A percentile compares a stretch with the other conserved stretches of the same genome.
phyloP scores from a whole-genome alignment of 177 flowering plant species.

The Vitis hybrid region DNA sequence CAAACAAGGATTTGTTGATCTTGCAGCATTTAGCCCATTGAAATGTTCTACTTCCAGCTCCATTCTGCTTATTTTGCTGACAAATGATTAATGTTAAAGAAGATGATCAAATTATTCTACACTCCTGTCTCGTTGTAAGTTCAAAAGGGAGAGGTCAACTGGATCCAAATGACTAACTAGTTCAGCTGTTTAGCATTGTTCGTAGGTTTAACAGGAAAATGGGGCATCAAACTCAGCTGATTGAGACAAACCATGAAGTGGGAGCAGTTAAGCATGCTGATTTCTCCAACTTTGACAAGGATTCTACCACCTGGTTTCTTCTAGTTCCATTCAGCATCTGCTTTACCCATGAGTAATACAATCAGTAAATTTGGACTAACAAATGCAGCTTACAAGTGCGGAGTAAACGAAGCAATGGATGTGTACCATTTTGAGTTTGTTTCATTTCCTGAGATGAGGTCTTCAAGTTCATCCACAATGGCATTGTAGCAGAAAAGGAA shows the following conservation, averaged over 20 bases:
- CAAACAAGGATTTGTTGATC: too few species aligned
- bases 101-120: neutral
- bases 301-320: neutral
- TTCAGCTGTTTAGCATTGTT: neutral
- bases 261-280: neutral
- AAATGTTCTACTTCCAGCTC: neutral
- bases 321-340: neutral
- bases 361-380: neutral
- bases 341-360: too few species aligned
- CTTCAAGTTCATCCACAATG: constrained; percentile 74
- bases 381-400: neutral
- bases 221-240: neutral
- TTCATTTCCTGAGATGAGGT: constrained; percentile 42
- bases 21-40: too few species aligned
- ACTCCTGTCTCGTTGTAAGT: too few species aligned
- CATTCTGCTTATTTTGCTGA: neutral
- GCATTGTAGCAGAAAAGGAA: constrained; percentile 69
- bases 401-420: neutral
- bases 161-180: neutral
- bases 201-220: neutral
- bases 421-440: constrained; percentile 25
- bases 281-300: neutral
- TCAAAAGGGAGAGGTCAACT: neutral
- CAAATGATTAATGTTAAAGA: neutral
- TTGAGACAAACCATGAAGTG: neutral